Percentiles rank a stretch among this genome's conserved stretches.
Conservation (phyloP, 306 rosid genomes). For the Dalbergia cochinchinensis region DNA sequence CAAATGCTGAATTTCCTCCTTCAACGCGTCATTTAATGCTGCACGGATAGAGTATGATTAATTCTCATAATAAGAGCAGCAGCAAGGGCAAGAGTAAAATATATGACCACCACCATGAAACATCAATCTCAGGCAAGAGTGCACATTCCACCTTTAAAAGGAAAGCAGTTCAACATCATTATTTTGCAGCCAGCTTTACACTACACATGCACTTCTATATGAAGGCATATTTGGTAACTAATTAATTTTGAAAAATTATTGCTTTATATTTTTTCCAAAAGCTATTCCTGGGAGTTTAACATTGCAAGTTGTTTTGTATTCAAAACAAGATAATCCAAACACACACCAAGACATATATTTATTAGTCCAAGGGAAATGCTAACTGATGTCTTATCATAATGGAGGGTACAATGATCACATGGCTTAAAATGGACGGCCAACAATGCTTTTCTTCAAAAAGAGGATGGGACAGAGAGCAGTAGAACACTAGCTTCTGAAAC, state of each 20-base stretch:
- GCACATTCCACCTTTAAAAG: not conserved
- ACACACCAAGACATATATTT: not conserved
- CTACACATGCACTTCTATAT: conserved; percentile 16
- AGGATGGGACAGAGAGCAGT: conserved; percentile 15
- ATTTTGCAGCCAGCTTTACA: conserved; percentile 22
- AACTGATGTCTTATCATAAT: conserved; percentile 5
- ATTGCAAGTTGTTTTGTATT: too few species aligned
- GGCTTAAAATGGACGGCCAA: conserved; percentile 3
- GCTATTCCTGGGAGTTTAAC: not conserved
- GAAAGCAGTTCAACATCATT: conserved; percentile 36
- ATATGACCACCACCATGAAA: conserved; percentile 3
- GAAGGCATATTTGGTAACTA: too few species aligned
- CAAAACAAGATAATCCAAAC: not conserved
- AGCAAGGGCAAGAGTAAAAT: not conserved
- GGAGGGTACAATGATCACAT: conserved; percentile 3
- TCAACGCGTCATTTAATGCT: conserved; percentile 92
- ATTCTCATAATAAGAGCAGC: conserved; percentile 1
- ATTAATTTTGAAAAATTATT: too few species aligned
- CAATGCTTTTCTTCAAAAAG: conserved; percentile 21
- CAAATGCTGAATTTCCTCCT: conserved; percentile 95
- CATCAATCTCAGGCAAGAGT: not conserved
- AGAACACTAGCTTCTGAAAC: conserved; percentile 15
- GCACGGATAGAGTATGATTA: conserved; percentile 38
- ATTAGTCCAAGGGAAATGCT: conserved; percentile 1
- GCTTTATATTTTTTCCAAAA: too few species aligned